Evolutionary conservation across 495 filamentous ascomycete genomes (phyloP).

Genomic region (Cairneyella variabilis): DNA sequence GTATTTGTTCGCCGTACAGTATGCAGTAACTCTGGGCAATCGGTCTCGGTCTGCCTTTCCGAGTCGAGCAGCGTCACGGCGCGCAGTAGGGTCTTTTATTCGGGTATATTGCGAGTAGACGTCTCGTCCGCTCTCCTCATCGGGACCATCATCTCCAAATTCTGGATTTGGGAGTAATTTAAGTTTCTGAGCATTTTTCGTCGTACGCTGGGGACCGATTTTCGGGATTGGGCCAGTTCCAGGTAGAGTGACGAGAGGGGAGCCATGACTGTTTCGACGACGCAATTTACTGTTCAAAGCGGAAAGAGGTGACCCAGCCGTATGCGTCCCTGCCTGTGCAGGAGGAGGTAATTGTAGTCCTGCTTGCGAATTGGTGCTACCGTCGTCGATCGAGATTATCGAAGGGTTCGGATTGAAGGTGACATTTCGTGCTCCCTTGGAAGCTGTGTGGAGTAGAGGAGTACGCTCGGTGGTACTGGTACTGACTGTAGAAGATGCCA

Average conservation of each 20-base stretch:
- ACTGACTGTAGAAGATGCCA: too few species aligned
- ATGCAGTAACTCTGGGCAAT: conserved; percentile 88
- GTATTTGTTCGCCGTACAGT: conserved; percentile 90
- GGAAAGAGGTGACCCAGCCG: conserved; percentile 43
- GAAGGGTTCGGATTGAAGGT: not conserved
- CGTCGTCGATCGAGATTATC: not conserved
- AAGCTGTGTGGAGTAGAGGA: not conserved
- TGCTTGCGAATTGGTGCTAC: not conserved
- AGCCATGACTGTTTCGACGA: conserved; percentile 76
- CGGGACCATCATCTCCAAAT: conserved; percentile 65
- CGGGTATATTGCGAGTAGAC: conserved; percentile 91
- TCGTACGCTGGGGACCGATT: conserved; percentile 91
- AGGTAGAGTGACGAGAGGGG: conserved; percentile 45
- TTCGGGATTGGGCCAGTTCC: conserved; percentile 58
- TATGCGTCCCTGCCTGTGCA: not conserved
- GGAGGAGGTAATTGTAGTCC: not conserved
- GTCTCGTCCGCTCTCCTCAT: conserved; percentile 89
- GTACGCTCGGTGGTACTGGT: not conserved
- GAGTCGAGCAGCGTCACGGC: conserved; percentile 86
- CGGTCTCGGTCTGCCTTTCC: conserved; percentile 89
- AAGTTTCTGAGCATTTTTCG: conserved; percentile 91
- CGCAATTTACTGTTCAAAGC: conserved; percentile 83
- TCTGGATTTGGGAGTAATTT: conserved; percentile 92
- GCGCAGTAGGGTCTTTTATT: conserved; percentile 92
- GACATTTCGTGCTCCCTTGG: not conserved